phyloP scores from a whole-genome alignment of 2,329 filamentous ascomycete species.

The Exophiala sp. region DNA sequence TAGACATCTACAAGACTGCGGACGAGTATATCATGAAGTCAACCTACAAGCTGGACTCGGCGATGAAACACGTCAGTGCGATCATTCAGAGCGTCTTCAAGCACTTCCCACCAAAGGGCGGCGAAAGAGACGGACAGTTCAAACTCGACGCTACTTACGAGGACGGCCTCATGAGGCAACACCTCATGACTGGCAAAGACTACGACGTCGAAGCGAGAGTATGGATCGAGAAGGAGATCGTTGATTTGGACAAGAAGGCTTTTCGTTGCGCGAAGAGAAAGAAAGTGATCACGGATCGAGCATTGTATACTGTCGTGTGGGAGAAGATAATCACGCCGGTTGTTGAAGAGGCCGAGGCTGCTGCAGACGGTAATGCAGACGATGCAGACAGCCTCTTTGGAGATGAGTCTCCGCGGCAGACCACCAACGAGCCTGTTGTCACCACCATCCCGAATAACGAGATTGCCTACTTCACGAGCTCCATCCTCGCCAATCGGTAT shows the following conservation, averaged over 20 bases:
- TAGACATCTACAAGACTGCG: conserved; percentile 13
- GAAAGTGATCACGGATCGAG: conserved; percentile 2
- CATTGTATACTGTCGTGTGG: conserved; percentile 22
- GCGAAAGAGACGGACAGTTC: conserved; percentile 3
- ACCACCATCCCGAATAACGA: conserved; percentile 11
- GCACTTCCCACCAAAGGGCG: neutral
- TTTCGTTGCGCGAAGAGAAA: conserved; percentile 14
- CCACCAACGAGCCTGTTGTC: neutral
- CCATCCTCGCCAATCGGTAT: conserved; percentile 24
- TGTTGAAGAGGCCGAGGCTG: neutral
- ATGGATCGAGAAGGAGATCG: conserved; percentile 21
- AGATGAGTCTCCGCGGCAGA: neutral
- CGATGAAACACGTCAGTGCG: conserved; percentile 8
- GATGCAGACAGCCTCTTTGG: conserved; percentile 12
- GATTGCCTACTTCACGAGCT: conserved; percentile 14
- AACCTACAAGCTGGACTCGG: conserved; percentile 5
- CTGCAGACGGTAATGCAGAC: neutral
- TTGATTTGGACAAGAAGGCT: conserved; percentile 13
- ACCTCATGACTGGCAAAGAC: conserved; percentile 18
- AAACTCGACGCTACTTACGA: neutral
- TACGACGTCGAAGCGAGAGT: conserved; percentile 9
- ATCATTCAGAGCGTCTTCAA: conserved; percentile 6
- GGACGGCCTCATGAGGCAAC: conserved; percentile 18
- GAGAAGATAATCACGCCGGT: conserved; percentile 15
- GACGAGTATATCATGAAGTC: conserved; percentile 15